These are phyloP conservation scores for Rhodotorula sp. DNA, from an alignment of 1,284 basidiomycete genomes.

Conservation along the genomic window DNA sequence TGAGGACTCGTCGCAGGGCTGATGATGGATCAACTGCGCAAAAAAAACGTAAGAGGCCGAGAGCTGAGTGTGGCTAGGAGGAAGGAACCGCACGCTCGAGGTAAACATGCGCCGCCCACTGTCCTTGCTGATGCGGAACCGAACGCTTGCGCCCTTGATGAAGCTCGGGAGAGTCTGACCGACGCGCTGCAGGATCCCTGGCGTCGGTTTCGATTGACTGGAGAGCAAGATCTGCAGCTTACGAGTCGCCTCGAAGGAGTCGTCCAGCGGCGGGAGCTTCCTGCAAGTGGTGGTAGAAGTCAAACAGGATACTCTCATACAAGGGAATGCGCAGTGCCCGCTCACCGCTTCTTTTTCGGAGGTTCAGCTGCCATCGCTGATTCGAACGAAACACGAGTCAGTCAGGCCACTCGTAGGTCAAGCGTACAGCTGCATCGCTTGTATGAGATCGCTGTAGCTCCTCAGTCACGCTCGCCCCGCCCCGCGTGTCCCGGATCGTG, in stretches of 20 bases:
- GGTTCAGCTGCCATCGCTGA: slow-evolving; percentile 5
- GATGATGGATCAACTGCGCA: slow-evolving; percentile 47
- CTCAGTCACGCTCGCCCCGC: no score
- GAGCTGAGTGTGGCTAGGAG: background rate
- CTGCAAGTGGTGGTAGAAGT: background rate
- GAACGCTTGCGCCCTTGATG: slow-evolving; percentile 78
- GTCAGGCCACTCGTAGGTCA: background rate
- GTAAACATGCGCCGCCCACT: slow-evolving; percentile 74
- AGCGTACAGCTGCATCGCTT: no score
- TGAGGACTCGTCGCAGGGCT: slow-evolving; percentile 56
- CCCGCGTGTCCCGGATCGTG: no score
- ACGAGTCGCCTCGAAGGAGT: slow-evolving; percentile 18
- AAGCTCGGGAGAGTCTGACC: slow-evolving; percentile 64
- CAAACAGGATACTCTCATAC: background rate
- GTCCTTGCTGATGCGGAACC: slow-evolving; percentile 73
- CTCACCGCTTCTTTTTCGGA: slow-evolving; percentile 20
- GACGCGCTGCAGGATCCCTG: slow-evolving; percentile 41
- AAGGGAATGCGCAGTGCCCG: fast-evolving
- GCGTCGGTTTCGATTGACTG: no score
- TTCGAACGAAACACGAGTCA: background rate
- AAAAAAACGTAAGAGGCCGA: no score
- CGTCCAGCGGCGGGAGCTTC: slow-evolving; percentile 32
- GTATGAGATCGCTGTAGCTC: no score
- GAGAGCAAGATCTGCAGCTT: background rate
- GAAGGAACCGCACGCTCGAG: slow-evolving; percentile 49